Percentiles rank a stretch among this genome's conserved stretches.
phyloP scores from a whole-genome alignment of 1,139 yeast species.

The Suhomyces chickasaworum region DNA sequence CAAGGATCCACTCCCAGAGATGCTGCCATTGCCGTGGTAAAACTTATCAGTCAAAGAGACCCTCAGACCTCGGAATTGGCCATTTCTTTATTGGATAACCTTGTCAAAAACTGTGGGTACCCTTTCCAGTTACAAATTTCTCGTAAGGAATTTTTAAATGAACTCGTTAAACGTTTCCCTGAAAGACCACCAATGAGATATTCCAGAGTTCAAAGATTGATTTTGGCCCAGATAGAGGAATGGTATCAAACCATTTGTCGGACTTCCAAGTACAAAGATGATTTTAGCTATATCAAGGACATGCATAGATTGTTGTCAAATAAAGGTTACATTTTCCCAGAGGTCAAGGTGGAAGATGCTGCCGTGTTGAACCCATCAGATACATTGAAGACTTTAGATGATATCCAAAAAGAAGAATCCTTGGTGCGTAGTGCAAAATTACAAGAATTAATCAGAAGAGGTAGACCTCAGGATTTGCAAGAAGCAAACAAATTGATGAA shows the following conservation, averaged over 20 bases:
- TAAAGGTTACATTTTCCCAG: slow-evolving; percentile 92
- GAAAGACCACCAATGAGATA: slow-evolving; percentile 91
- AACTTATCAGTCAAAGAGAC: slow-evolving; percentile 78
- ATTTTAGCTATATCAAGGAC: slow-evolving; percentile 87
- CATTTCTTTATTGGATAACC: slow-evolving; percentile 67
- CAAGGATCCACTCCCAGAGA: slow-evolving; percentile 91
- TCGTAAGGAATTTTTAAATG: slow-evolving; percentile 91
- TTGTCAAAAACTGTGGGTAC: slow-evolving; percentile 97
- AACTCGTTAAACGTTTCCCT: slow-evolving; percentile 89
- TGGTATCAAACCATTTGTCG: slow-evolving; percentile 97
- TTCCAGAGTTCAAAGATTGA: slow-evolving; percentile 77
- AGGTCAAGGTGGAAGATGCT: slow-evolving; percentile 84
- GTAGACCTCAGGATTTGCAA: slow-evolving; percentile 91
- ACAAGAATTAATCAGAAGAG: slow-evolving; percentile 93
- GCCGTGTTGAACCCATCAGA: slow-evolving; percentile 95
- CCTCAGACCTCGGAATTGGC: slow-evolving; percentile 74
- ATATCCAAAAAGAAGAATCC: slow-evolving; percentile 88
- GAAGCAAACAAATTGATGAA: slow-evolving; percentile 97
- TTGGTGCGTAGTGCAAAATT: slow-evolving; percentile 92
- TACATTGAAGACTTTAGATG: slow-evolving; percentile 83
- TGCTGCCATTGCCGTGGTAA: slow-evolving; percentile 89
- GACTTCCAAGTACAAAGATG: slow-evolving; percentile 87
- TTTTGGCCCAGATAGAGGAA: slow-evolving; percentile 90
- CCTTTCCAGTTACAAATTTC: slow-evolving; percentile 95
- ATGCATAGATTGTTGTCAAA: slow-evolving; percentile 89